Evolutionary conservation across 2,329 filamentous ascomycete genomes (phyloP), one percentile per base, ranked within the genome.

Genomic region (Aspergillus carbonarius): DNA sequence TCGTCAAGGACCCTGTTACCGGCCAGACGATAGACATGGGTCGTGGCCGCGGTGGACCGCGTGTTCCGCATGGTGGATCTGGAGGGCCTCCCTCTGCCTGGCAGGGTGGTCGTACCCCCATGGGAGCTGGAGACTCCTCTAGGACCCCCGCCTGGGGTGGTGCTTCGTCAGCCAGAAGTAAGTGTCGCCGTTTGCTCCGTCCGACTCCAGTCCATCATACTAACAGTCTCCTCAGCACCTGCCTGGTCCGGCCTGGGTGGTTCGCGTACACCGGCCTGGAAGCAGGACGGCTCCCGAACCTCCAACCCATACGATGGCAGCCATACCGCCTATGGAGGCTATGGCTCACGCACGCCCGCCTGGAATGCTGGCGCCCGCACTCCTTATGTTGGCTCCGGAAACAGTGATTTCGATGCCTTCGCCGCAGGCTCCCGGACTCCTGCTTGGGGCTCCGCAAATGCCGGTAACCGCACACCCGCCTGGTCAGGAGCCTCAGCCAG

Each of bases 341-440:
- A 88, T 30, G 65, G 66, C 4, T 63, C 63, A 23, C 85, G 90
- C 54, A 92, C 89, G 1, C 89, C 89, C 7, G 89, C 88, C 5
- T 93, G 90, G 90, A 88, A 88, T 59, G 89, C 91, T 1, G 90
- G 89, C 54, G 86, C 88, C 55, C 88, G 89, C 72, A 93, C 90
- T 80, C 90, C 55, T 1, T 81, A 81, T 61, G 90, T 88, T 56
- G 84, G 82, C 18, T 90, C 89, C 68, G 85, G 82, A 55, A 82
- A 83, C 57, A 88, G 88, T 84, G 46, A 89, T 82, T 54, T 92
- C 54, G 88, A 89, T 59, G 80, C 83, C 32, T 91, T 89, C 79
- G 85, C 81, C 13, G 81, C 83, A 4, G 86, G 89, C 6, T 89
- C 88, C 30, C 91, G 93, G 74, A 96, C 92, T 1, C 92, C 92